Conservation (phyloP, 371 early-diverging fungal genomes). For the Lichtheimia hyalospora region DNA sequence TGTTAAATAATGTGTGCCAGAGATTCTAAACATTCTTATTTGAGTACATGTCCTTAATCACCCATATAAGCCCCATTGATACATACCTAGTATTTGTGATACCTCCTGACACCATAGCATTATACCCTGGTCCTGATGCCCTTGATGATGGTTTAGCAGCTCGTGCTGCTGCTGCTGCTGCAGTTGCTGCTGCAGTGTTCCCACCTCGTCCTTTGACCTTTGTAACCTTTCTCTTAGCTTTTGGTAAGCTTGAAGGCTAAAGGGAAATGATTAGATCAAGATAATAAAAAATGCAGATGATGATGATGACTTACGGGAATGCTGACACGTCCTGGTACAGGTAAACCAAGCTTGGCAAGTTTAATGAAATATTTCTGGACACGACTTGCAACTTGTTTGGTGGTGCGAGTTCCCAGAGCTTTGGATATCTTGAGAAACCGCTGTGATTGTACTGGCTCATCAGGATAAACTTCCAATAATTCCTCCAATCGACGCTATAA, state of each 20-base stretch:
- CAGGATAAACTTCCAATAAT: conserved; percentile 56
- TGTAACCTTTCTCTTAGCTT: conserved; percentile 14
- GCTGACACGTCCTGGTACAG: conserved; percentile 61
- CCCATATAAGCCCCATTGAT: conserved; percentile 4
- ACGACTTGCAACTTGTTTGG: conserved; percentile 64
- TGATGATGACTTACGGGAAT: conserved; percentile 36
- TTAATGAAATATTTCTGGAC: conserved; percentile 73
- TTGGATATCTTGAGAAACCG: conserved; percentile 63
- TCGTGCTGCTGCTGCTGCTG: background rate
- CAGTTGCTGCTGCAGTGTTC: conserved; percentile 5
- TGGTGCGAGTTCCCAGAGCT: conserved; percentile 61
- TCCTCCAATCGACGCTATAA: conserved; percentile 50
- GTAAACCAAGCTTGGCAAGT: conserved; percentile 61
- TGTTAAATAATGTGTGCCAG: conserved; percentile 58
- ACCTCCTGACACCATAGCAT: conserved; percentile 43
- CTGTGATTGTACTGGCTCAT: conserved; percentile 65
- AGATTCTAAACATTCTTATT: conserved; percentile 37
- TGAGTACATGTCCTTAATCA: conserved; percentile 8
- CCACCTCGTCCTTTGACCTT: too few relatives aligned
- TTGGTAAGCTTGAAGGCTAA: conserved; percentile 37
- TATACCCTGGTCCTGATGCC: conserved; percentile 38
- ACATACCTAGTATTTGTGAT: conserved; percentile 26
- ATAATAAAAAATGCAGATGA: background rate
- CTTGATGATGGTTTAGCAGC: conserved; percentile 18
- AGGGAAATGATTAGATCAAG: conserved; percentile 1